Base-by-base conservation (phyloP, 2,329 filamentous ascomycete species). In the Alternaria conjuncta region DNA sequence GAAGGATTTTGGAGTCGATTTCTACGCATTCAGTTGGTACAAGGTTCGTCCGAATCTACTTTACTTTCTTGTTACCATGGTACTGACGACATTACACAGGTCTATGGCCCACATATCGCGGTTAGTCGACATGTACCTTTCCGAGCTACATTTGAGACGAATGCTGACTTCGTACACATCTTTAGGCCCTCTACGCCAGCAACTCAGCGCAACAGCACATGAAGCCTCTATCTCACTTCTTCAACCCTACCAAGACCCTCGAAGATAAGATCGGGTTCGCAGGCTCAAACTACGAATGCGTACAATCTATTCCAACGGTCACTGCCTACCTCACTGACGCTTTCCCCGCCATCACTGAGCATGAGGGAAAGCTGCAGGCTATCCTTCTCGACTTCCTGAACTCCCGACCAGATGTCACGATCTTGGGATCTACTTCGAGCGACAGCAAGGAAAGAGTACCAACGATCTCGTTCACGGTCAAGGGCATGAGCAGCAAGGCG, bases 21-120 rank as follows among this genome's bases (percentile, higher is more conserved):
- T 94, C 69, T 95, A 94, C 77, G 73, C 85, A n/a, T 93, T 94
- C 74, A 89, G 86, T 0, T 94, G 91, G 92, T 94, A 94, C 80
- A 95, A 95, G 77, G 82, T 83, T 20, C 6, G 10, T 15, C 6
- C 6, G 20, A 18, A 47, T 44, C 3, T 15, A 2, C 21, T 20
- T 15, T 26, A 11, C 2, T 9, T 6, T 2, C 11, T 7, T 26
- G 6, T 18, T 9, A n/a, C 1, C 5, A 6, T 7, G 5, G 10
- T 28, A 18, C 21, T 57, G 0, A 57, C 25, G 4, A 32, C 15
- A 30, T n/a, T 3, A 18, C 12, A 2, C 7, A 83, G 81, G 87
- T 94, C 2, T 94, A 91, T 73, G 92, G 92, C 0, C 92, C 92
- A 1, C 92, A 94, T 69, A 84, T 94, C 2, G 85, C 91, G 0